A percentile compares a stretch with the other conserved stretches of the same genome.
These are phyloP conservation scores for Cryptococcus sp. DNA, from an alignment of 1,284 basidiomycete species.

Conservation along the genomic window DNA sequence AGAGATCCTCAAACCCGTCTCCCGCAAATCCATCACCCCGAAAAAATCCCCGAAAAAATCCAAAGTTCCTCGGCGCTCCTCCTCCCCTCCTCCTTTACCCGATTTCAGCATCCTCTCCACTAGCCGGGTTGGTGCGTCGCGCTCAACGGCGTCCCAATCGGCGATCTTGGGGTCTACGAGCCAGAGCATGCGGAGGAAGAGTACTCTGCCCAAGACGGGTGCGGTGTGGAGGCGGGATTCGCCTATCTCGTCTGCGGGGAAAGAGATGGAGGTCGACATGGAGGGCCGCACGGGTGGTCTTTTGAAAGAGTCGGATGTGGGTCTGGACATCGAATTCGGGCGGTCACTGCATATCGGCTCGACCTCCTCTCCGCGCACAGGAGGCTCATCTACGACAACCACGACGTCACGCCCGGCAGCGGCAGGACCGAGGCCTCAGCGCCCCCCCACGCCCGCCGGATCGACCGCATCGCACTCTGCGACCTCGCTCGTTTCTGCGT, in stretches of 20 bases:
- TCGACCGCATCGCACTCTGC: not conserved
- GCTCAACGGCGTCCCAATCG: not conserved
- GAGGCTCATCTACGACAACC: not conserved
- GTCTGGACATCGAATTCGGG: not conserved
- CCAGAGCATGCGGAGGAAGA: conserved; percentile 16
- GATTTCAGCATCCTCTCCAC: not conserved
- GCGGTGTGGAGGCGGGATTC: not conserved
- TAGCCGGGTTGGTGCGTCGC: not conserved
- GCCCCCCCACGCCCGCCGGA: not conserved
- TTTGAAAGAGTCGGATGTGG: no score
- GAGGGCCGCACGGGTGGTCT: not conserved
- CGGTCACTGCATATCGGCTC: not conserved
- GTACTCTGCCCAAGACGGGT: conserved; percentile 10
- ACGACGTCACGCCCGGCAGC: not conserved
- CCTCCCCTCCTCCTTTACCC: conserved; percentile 4
- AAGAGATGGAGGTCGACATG: not conserved
- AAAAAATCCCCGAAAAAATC: not conserved
- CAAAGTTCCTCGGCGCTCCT: not conserved
- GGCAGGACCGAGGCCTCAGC: not conserved
- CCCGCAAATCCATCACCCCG: conserved; percentile 8
- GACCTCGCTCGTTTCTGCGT: not conserved
- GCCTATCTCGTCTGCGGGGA: not conserved
- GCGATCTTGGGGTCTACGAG: not conserved
- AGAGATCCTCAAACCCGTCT: conserved; percentile 14
- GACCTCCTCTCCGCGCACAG: not conserved